Base-by-base conservation (phyloP, 176 grass and related monocot species). In the Poa pratensis region DNA sequence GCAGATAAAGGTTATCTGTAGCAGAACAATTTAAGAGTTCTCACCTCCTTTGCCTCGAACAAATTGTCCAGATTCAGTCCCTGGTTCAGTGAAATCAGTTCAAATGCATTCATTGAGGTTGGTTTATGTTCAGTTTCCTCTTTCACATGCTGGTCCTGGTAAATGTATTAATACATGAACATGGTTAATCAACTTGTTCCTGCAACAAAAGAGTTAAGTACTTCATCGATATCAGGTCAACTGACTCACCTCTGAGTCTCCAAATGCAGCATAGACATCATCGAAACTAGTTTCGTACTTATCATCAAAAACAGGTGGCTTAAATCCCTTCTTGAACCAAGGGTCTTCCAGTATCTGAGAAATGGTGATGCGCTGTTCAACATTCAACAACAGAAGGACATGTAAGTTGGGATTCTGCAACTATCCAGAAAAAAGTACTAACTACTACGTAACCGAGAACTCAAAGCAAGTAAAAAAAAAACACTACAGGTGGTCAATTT, bases 281-380 rank as follows among this genome's bases (percentile, higher is more conserved):
- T 99, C 93, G n/a, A 94, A 90, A 50, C 68, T 92, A 77, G 79
- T 82, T 83, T 94, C 48, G 77, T 87, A 99, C 77, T 92, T 92
- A 77, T 94, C 87, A 8, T 99, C 84, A 80, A 96, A 99, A 62
- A 93, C 79, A 35, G 93, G 94, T 34, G 94, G 91, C 30, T 87
- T 99, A 79, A 96, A 92, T 75, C 90, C 93, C 87, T 96, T 99
- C 85, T 82, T 94, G 88, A 99, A 99, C 96, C 96, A 99, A 86
- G 92, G 89, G 89, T 99, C 90, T 58, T 96, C 91, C 85, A 99
- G 80, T 90, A 96, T 96, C 49, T 96, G 78, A 80, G 94, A 19
- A 86, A 99, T 99, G 60, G 79, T 94, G 76, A 96, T 90, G 15
- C 96, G 84, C 96, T 99, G 90, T 37, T 72, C 59, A 78, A 67